Evolutionary conservation across 2,329 filamentous ascomycete genomes (phyloP).

Genomic region (Neopestalotiopsis clavispora): DNA sequence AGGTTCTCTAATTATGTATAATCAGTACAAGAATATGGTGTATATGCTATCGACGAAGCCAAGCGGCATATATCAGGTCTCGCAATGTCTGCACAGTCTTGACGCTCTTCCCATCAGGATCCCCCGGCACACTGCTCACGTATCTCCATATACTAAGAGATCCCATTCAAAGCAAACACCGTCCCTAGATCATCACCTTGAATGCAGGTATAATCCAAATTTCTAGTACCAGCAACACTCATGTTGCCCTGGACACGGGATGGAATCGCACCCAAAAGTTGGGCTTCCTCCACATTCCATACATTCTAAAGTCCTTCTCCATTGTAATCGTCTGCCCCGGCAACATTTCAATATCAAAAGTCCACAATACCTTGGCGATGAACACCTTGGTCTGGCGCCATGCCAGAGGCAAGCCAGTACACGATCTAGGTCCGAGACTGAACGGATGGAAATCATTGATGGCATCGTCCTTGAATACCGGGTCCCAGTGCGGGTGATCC

Average conservation of each 20-base stretch:
- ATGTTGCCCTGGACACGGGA: background rate
- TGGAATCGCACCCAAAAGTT: background rate
- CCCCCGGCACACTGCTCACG: too few relatives aligned
- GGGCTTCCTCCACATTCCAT: background rate
- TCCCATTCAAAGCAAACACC: too few relatives aligned
- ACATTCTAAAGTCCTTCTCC: background rate
- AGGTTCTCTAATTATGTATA: too few relatives aligned
- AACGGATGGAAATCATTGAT: conserved; percentile 23
- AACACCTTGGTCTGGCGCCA: background rate
- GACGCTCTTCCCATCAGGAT: too few relatives aligned
- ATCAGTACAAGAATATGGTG: too few relatives aligned
- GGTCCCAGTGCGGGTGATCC: conserved; percentile 22
- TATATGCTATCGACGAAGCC: too few relatives aligned
- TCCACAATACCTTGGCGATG: background rate
- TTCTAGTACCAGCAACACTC: too few relatives aligned
- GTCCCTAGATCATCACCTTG: too few relatives aligned
- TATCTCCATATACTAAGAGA: too few relatives aligned
- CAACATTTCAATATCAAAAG: background rate
- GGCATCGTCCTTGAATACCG: conserved; percentile 19
- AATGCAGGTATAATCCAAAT: too few relatives aligned
- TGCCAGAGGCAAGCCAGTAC: conserved; percentile 20
- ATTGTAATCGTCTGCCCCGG: background rate
- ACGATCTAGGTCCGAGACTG: conserved; percentile 22
- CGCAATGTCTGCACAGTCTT: too few relatives aligned
- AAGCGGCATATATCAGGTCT: too few relatives aligned